phyloP scores from a whole-genome alignment of 2,329 filamentous ascomycete genomes.

The Cytospora leucostoma region DNA sequence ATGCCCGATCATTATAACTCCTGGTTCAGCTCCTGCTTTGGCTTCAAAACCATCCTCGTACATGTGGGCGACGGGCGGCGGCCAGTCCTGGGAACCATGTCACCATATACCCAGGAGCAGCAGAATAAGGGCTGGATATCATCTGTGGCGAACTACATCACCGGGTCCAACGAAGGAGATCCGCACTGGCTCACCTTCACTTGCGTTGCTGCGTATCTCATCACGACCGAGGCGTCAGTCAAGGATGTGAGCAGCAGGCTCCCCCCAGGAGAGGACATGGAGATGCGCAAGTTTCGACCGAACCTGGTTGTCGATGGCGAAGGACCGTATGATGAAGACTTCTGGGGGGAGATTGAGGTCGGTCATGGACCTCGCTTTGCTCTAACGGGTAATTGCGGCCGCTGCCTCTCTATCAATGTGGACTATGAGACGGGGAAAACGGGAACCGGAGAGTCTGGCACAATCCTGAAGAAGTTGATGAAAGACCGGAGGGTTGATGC shows the following conservation, averaged over 20 bases:
- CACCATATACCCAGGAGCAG: conserved; percentile 34
- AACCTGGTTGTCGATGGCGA: conserved; percentile 70
- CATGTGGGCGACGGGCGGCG: conserved; percentile 66
- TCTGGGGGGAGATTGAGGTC: conserved; percentile 64
- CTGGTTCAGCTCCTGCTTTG: conserved; percentile 70
- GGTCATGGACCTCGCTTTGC: conserved; percentile 44
- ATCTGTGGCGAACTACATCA: conserved; percentile 39
- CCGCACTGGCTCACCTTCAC: conserved; percentile 65
- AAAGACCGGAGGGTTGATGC: conserved; percentile 68
- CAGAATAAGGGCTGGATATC: conserved; percentile 39
- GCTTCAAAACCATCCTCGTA: conserved; percentile 60
- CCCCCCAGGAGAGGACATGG: conserved; percentile 50
- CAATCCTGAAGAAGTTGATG: conserved; percentile 69
- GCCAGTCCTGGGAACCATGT: conserved; percentile 61
- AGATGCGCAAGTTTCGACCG: conserved; percentile 70
- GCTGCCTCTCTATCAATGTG: conserved; percentile 71
- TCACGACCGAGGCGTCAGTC: conserved; percentile 72
- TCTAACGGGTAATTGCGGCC: conserved; percentile 69
- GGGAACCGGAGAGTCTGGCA: conserved; percentile 58
- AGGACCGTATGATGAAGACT: conserved; percentile 68
- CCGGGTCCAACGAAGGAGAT: conserved; percentile 32
- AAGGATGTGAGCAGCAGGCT: conserved; percentile 62
- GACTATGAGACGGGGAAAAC: conserved; percentile 66
- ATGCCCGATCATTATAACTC: conserved; percentile 62
- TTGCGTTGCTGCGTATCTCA: conserved; percentile 73